Base-by-base conservation (phyloP, 176 grass and related monocot genomes). In the Ampelocalamus luodianensis region DNA sequence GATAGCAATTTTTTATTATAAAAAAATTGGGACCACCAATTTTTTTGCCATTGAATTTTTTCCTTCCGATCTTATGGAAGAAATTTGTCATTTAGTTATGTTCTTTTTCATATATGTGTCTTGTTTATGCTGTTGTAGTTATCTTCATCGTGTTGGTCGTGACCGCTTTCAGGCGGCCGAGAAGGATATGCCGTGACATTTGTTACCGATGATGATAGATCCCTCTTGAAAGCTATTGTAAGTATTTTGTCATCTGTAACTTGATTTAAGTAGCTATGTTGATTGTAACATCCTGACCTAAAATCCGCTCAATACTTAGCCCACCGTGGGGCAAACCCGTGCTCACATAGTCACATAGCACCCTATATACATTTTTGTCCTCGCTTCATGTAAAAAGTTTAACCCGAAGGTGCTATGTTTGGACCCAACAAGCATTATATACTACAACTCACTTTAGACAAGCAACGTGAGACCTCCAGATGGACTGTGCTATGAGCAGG, bases 181-280 rank as follows among this genome's bases (percentile, higher is more conserved):
- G 95, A 98, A 92, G 95, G 95, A 64, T 98, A 93, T 85, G 95
- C 93, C 9, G 93, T 95, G 56, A 95, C 95, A 88, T 98, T 98
- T 91, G 87, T 98, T 74, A 98, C 95, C 3, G 95, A 98, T 86
- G 95, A 98, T 85, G 95, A 98, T 91, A 88, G 95, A 81, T 95
- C 95, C 72, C 91, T 98, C 40, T 79, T 98, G 64, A 98, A 93
- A 90, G 89, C 95, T 59, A 98, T 98, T 69, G 95, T 97, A 86
- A 92, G 79, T 82, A 77, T 82, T 90, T 74, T 58, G 27, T 24
- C 32, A 68, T 45, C 9, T 1, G 53, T 12, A 69, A 16, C 29
- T 6, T 83, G 18, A 10, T 83, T 83, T 83, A 27, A 22, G 4
- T 27, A 18, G 22, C 6, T 40, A 26, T 18, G 18, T 39, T 39